Base-by-base conservation (phyloP, 1,284 basidiomycete genomes). In the Trichosporon sp. region DNA sequence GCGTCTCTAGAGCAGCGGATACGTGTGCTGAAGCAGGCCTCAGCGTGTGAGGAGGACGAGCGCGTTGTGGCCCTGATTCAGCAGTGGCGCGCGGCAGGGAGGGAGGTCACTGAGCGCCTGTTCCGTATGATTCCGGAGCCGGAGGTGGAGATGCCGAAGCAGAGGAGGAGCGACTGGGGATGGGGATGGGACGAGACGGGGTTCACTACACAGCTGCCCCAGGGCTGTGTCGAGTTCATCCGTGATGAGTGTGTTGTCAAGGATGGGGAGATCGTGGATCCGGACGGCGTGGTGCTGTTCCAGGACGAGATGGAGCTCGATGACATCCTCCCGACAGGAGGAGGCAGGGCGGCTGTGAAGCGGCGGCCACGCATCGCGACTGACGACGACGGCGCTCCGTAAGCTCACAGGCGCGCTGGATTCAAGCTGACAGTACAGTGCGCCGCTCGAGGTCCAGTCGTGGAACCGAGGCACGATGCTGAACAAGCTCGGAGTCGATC, bases 381-480 rank as follows among this genome's bases (percentile, higher is more conserved):
- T 2, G 5, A 11, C 21, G 54, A 59, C 54, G 5, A 14, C 6
- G 26, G 26, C 26, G 2, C 10, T 3, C 12, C 12, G 66, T 67
- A 31, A 67, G 67, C 19, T 19, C 8, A 26, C 26, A 1, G 21
- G 19, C n/a, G 2, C 26, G 5, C 1, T 6, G 26, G 7, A 3
- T 31, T 10, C 11, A 1, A 43, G 37, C 56, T 68, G 54, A 63
- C 35, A 3, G 4, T 12, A 14, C 19, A 54, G 35, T 40, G 35
- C 35, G n/a, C 4, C 19, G 0, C 14, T 12, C 5, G 59, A 63
- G 6, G 14, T 12, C 14, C 59, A 63, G 32, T 5, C 68, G 19
- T 84, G 83, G 83, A 77, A 78, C 54, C 76, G 76, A 31, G 83
- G 77, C 8, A 71, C 76, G 0, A 75, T 84, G 77, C 77, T 84